phyloP scores from a whole-genome alignment of 768 basidiomycete species.

The Hypholoma fasciculare region DNA sequence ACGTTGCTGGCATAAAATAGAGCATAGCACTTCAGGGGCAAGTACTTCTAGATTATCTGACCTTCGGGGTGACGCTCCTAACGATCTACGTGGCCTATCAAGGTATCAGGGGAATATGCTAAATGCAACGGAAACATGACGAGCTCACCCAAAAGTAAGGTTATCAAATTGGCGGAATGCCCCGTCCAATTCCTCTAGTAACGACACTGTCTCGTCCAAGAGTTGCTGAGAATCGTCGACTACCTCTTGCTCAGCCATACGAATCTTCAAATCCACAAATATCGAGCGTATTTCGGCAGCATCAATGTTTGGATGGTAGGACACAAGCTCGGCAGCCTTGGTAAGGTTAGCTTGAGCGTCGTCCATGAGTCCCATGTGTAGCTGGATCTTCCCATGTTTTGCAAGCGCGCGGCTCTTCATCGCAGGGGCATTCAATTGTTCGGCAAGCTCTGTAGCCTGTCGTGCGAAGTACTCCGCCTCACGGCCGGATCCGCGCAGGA shows the following conservation, averaged over 20 bases:
- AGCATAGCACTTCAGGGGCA: slow-evolving; percentile 59
- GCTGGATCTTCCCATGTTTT: slow-evolving; percentile 66
- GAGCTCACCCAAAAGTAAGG: slow-evolving; percentile 40
- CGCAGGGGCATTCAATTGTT: slow-evolving; percentile 64
- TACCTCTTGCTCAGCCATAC: slow-evolving; percentile 37
- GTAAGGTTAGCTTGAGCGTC: slow-evolving; percentile 57
- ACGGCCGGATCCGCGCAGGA: slow-evolving; percentile 74
- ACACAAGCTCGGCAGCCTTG: slow-evolving; percentile 46
- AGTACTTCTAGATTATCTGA: slow-evolving; percentile 43
- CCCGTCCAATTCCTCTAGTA: slow-evolving; percentile 63
- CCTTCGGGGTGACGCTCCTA: slow-evolving; percentile 32
- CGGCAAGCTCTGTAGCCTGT: slow-evolving; percentile 74
- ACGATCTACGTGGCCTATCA: slow-evolving; percentile 44
- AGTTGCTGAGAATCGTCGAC: slow-evolving; percentile 48
- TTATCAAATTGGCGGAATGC: slow-evolving; percentile 55
- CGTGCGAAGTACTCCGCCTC: slow-evolving; percentile 85
- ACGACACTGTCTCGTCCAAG: slow-evolving; percentile 55
- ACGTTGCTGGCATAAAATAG: slow-evolving; percentile 71
- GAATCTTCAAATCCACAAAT: slow-evolving; percentile 51
- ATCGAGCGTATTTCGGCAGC: slow-evolving; percentile 58
- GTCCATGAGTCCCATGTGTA: slow-evolving; percentile 60
- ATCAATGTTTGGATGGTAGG: slow-evolving; percentile 53
- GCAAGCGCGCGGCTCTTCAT: slow-evolving; percentile 66
- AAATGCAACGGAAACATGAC: neutral
- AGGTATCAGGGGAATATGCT: slow-evolving; percentile 1